phyloP scores from a whole-genome alignment of 192 early-diverging fungal species.

The Phlyctochytrium bullatum region DNA sequence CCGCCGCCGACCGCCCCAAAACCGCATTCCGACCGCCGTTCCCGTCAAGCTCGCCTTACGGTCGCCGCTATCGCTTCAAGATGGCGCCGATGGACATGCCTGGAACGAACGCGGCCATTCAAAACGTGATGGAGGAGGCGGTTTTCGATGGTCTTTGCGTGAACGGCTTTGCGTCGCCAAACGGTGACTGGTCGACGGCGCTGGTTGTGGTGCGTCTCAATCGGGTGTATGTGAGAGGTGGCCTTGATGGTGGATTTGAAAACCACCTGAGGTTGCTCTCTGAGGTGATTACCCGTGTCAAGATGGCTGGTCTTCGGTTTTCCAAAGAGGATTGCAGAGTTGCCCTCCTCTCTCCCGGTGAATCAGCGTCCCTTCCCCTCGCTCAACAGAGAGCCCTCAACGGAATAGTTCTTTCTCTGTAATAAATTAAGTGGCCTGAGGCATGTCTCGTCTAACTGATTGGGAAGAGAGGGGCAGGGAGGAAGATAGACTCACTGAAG shows the following conservation, averaged over 20 bases:
- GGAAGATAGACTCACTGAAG: no score
- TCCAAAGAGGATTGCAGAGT: not conserved
- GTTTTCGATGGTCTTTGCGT: not conserved
- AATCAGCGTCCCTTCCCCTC: not conserved
- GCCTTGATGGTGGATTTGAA: not conserved
- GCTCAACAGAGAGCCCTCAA: not conserved
- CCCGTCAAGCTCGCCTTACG: not conserved
- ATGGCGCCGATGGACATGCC: constrained; percentile 12
- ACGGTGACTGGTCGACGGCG: not conserved
- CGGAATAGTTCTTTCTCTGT: no score
- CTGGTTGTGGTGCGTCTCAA: not conserved
- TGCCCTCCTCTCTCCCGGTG: not conserved
- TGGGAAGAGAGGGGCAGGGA: no score
- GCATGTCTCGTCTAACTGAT: no score
- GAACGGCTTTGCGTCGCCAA: not conserved
- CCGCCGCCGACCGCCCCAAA: not conserved
- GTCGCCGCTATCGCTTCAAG: not conserved
- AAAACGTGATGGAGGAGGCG: constrained; percentile 1
- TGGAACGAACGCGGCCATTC: constrained; percentile 1
- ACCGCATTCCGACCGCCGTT: not conserved
- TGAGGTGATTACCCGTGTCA: constrained; percentile 1
- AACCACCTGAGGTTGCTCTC: not conserved
- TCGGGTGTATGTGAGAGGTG: not conserved
- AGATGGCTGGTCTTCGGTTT: not conserved
- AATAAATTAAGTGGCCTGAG: no score